Base-by-base conservation (phyloP, 352 stramenopile genomes). In the Globisporangium takayamanum region DNA sequence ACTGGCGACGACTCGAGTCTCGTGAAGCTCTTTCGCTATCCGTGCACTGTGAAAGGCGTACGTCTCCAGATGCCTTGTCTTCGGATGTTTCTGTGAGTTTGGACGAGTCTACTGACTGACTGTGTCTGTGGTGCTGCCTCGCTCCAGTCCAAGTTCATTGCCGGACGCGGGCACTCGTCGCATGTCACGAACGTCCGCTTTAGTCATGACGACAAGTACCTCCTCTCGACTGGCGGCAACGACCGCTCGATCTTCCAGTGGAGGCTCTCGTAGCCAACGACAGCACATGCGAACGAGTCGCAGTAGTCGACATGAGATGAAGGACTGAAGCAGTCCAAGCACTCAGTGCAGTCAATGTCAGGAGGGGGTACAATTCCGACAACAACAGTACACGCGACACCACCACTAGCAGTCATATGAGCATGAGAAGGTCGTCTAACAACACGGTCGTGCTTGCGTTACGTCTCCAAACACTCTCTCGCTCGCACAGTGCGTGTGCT, bases 11-110 rank as follows among this genome's bases (percentile, higher is more conserved):
- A 97, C 61, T 72, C 69, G 5, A 75, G 80, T 28, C 69, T 85
- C 18, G 73, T 97, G 57, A 96, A 96, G 59, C 53, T 97, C 28
- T 97, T 95, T 62, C 84, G 83, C 53, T 96, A 92, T 50, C 89
- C 89, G 26, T 89, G 82, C 68, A 75, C 78, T 55, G 67, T 74
- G 54, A 81, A 87, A 58, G 77, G 82, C 67, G 76, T 83, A 65
- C 66, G 72, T 69, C 20, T 25, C 6, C 50, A 14, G 11, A 2
- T 25, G 18, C 30, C 11, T 16, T 60, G 37, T 49, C 20, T 49
- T 36, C n/a, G 30, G 16, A 25, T 28, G 51, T 18, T 2, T 47
- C 7, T 36, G 10, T 20, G 12, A 20, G 33, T 46, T 50, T 59
- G 26, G 30, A 76, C 37, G n/a, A 36, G 10, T 47, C 42, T 12